Conservation (phyloP, 2,329 filamentous ascomycete species). For the Beauveria brongniartii region DNA sequence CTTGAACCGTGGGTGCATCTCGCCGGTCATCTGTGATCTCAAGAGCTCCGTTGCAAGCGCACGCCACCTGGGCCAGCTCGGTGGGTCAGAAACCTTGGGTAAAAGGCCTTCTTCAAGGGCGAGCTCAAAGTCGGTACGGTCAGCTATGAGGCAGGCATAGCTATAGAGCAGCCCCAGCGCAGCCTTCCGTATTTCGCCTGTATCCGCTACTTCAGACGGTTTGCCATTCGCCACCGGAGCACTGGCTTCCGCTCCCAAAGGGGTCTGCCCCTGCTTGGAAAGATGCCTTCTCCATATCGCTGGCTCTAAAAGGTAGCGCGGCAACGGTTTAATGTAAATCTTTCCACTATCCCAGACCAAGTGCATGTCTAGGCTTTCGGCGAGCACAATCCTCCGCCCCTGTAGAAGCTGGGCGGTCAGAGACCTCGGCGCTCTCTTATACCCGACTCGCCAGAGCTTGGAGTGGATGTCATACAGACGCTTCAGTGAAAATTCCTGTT, state of each 20-base stretch:
- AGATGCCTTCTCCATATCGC: background rate
- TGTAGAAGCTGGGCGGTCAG: background rate
- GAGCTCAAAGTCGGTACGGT: background rate
- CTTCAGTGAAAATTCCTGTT: too few relatives aligned
- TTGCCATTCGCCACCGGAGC: too few relatives aligned
- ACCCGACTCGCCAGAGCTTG: too few relatives aligned
- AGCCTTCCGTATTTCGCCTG: too few relatives aligned
- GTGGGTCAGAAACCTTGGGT: background rate
- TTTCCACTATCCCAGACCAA: background rate
- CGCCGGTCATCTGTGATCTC: fast-evolving
- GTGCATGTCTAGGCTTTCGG: background rate
- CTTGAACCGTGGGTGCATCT: background rate
- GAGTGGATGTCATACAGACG: too few relatives aligned
- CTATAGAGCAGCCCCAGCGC: too few relatives aligned
- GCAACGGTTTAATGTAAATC: background rate
- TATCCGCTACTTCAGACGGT: too few relatives aligned
- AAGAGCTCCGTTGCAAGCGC: background rate
- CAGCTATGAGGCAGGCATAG: background rate
- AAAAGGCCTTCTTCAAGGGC: background rate
- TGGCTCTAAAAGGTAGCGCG: background rate
- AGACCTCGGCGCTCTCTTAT: background rate
- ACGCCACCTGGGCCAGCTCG: background rate
- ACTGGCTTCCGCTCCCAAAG: background rate
- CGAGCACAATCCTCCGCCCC: background rate
- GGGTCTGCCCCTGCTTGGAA: too few relatives aligned